phyloP scores from a whole-genome alignment of 495 filamentous ascomycete species.

The Rostrohypoxylon terebratum region DNA sequence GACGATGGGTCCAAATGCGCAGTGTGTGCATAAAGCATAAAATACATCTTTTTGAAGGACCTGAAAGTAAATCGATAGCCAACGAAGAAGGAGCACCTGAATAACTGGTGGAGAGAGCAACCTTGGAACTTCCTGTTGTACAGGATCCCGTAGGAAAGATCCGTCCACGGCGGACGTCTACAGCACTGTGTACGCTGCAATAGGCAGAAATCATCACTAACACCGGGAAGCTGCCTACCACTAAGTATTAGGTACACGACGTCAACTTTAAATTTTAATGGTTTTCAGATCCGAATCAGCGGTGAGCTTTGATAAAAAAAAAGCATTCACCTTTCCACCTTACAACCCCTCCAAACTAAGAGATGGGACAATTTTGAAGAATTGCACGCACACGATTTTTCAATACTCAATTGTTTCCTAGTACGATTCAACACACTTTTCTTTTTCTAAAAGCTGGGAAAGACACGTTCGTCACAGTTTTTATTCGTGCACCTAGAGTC shows the following conservation, averaged over 20 bases:
- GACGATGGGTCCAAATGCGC: slow-evolving; percentile 19
- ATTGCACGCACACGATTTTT: not conserved
- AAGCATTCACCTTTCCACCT: not conserved
- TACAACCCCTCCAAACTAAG: slow-evolving; percentile 8
- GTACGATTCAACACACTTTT: not conserved
- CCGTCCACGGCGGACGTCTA: too few relatives aligned
- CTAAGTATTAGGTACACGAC: not conserved
- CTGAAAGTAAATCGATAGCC: slow-evolving; percentile 20
- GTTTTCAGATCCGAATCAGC: slow-evolving; percentile 37
- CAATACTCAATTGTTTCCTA: not conserved
- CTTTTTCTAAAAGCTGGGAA: not conserved
- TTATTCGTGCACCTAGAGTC: slow-evolving; percentile 18
- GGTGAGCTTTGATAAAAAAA: slow-evolving; percentile 34
- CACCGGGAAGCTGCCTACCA: not conserved
- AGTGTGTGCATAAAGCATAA: slow-evolving; percentile 12
- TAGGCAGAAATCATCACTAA: slow-evolving; percentile 17
- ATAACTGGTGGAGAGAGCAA: not conserved
- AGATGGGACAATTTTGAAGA: slow-evolving; percentile 11
- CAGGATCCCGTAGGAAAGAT: not conserved
- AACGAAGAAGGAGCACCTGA: not conserved
- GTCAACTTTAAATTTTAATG: slow-evolving; percentile 8
- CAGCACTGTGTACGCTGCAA: not conserved
- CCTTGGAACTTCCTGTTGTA: slow-evolving; percentile 9
- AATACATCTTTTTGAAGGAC: not conserved
- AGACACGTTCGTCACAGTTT: not conserved